phyloP scores from a whole-genome alignment of 768 basidiomycete species.

The Amanita molliuscula region DNA sequence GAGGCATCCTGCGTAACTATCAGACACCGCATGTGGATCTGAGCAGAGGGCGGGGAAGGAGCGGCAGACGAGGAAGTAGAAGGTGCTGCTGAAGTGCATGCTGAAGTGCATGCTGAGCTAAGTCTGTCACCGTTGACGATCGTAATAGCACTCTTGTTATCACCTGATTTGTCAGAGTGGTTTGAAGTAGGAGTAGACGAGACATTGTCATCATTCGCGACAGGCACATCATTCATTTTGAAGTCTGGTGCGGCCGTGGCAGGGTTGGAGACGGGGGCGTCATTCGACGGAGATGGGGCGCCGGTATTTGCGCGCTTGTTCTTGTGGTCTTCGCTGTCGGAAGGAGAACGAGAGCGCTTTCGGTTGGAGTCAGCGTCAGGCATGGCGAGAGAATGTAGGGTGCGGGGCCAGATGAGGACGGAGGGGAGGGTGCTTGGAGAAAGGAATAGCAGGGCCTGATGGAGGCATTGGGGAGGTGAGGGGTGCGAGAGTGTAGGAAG shows the following conservation, averaged over 20 bases:
- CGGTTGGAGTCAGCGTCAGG: slow-evolving; percentile 79
- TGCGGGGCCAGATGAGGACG: slow-evolving; percentile 5
- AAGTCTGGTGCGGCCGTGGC: slow-evolving; percentile 43
- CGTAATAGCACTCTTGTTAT: slow-evolving; percentile 21
- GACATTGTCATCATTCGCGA: slow-evolving; percentile 37
- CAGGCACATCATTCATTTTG: slow-evolving; percentile 53
- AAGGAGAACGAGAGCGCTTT: slow-evolving; percentile 82
- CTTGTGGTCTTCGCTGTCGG: slow-evolving; percentile 72
- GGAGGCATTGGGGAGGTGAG: slow-evolving; percentile 46
- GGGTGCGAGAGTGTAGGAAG: slow-evolving; percentile 45
- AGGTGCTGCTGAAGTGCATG: slow-evolving; percentile 37
- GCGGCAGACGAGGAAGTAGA: slow-evolving; percentile 35
- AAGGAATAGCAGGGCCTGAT: slow-evolving; percentile 39
- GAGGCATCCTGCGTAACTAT: slow-evolving; percentile 99
- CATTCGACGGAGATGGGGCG: slow-evolving; percentile 52
- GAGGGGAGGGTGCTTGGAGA: slow-evolving; percentile 16
- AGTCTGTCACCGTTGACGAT: slow-evolving; percentile 26
- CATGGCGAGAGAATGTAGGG: slow-evolving; percentile 55
- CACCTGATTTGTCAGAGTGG: slow-evolving; percentile 28
- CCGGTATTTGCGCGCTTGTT: slow-evolving; percentile 81
- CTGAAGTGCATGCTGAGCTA: slow-evolving; percentile 38
- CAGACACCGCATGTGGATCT: slow-evolving; percentile 95
- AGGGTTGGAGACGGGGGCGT: slow-evolving; percentile 40
- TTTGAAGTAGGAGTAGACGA: slow-evolving; percentile 43
- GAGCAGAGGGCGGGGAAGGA: slow-evolving; percentile 52